A percentile compares a stretch with the other conserved stretches of the same genome.
Conservation (phyloP, 2,329 filamentous ascomycete species). For the Aspergillus sp. region DNA sequence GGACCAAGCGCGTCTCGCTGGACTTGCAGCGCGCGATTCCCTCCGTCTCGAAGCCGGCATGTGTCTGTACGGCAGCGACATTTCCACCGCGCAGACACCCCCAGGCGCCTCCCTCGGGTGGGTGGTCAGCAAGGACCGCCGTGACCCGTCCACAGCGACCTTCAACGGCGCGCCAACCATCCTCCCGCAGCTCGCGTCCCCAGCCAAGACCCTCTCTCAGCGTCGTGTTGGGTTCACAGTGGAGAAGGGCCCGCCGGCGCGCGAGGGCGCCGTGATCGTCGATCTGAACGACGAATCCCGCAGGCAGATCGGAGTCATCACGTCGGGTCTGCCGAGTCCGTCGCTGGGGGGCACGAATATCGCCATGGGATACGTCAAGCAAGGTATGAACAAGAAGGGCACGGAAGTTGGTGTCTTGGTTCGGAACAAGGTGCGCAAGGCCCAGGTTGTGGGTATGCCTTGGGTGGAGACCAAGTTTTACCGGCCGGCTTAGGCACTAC, state of each 20-base stretch:
- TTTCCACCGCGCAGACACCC: constrained; percentile 68
- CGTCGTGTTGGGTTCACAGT: constrained; percentile 75
- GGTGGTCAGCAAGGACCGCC: constrained; percentile 76
- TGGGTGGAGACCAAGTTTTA: constrained; percentile 76
- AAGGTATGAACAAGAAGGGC: constrained; percentile 72
- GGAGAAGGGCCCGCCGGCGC: constrained; percentile 70
- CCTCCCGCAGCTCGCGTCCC: constrained; percentile 57
- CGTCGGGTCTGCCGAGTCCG: constrained; percentile 83
- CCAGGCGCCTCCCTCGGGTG: constrained; percentile 62
- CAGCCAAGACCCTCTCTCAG: constrained; percentile 54
- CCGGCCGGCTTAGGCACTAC: constrained; percentile 19
- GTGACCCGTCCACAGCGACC: constrained; percentile 45
- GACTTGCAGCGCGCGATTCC: constrained; percentile 83
- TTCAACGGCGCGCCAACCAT: constrained; percentile 81
- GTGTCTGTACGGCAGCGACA: constrained; percentile 99
- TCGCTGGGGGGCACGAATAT: constrained; percentile 76
- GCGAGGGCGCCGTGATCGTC: constrained; percentile 78
- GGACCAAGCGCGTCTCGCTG: constrained; percentile 69
- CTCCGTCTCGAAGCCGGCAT: constrained; percentile 92
- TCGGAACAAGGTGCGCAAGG: constrained; percentile 66
- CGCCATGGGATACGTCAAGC: constrained; percentile 86
- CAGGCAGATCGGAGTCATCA: constrained; percentile 67
- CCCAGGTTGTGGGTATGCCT: constrained; percentile 77
- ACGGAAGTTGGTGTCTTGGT: constrained; percentile 73
- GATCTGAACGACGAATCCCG: constrained; percentile 46